Conservation (phyloP, 306 rosid genomes). For the Fagus sylvatica region DNA sequence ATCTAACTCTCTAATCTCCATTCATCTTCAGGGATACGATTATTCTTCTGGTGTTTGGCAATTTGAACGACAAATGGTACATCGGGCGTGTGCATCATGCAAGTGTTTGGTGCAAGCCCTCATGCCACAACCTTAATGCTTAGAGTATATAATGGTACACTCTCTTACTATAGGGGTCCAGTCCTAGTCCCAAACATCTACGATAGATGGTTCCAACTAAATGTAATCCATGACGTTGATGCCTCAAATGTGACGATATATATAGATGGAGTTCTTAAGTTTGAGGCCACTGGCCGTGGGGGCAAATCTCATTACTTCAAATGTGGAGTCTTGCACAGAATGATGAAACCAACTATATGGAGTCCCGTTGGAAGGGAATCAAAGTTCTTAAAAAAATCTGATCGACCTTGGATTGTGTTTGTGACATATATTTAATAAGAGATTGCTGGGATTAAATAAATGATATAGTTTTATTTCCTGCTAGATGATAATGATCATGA, state of each 20-base stretch:
- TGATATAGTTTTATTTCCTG: too few species aligned
- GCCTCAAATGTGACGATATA: constrained; percentile 28
- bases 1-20: too few species aligned
- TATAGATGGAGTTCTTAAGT: constrained; percentile 29
- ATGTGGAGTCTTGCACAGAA: constrained; percentile 43
- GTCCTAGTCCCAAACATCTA: constrained; percentile 20
- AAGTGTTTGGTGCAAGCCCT: constrained; percentile 29
- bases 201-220: constrained; percentile 23
- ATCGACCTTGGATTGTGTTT: too few species aligned
- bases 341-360: constrained; percentile 40
- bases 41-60: constrained; percentile 24
- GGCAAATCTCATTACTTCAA: constrained; percentile 39
- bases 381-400: constrained; percentile 25
- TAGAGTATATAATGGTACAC: constrained; percentile 23
- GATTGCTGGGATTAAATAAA: too few species aligned
- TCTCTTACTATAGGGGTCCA: constrained; percentile 20
- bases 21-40: constrained; percentile 17
- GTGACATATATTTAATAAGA: too few species aligned
- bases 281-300: constrained; percentile 38
- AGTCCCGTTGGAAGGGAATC: constrained; percentile 53
- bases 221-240: constrained; percentile 30
- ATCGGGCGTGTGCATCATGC: constrained; percentile 33
- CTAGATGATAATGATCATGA: too few species aligned
- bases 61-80: constrained; percentile 26
- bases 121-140: constrained; percentile 31